A percentile compares a stretch with the other conserved stretches of the same genome.
Evolutionary conservation across 164 flowering plant species (phyloP).

Genomic region (Akebia trifoliata): DNA sequence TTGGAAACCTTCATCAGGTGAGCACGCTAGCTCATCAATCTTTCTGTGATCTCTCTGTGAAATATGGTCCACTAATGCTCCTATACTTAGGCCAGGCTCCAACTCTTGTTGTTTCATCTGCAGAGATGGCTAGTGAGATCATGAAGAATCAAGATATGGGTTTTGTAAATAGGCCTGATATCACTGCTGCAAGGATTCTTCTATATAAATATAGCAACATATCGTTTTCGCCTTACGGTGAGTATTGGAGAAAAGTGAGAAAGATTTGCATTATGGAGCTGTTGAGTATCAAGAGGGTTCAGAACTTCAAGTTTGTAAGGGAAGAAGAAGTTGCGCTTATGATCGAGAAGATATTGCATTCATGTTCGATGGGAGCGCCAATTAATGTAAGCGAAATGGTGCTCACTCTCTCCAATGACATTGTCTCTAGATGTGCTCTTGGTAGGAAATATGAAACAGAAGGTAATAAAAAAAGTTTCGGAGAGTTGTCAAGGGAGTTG

Average conservation of each 20-base stretch:
- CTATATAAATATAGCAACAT: slow-evolving; percentile 21
- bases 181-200: slow-evolving; percentile 14
- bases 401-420: not conserved
- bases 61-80: slow-evolving; percentile 41
- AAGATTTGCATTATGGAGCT: slow-evolving; percentile 35
- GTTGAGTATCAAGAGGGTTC: slow-evolving; percentile 28
- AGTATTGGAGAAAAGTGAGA: slow-evolving; percentile 19
- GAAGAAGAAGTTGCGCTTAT: slow-evolving; percentile 26
- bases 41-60: not conserved
- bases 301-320: slow-evolving; percentile 26
- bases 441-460: not conserved
- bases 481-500: not conserved
- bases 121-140: slow-evolving; percentile 15
- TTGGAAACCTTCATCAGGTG: not conserved
- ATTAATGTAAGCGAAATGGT: not conserved
- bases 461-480: not conserved
- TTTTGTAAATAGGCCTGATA: slow-evolving; percentile 24
- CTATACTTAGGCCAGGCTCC: slow-evolving; percentile 34
- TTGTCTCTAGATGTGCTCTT: not conserved
- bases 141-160: slow-evolving; percentile 33
- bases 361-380: too few species aligned
- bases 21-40: not conserved
- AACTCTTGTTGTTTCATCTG: slow-evolving; percentile 31
- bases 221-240: slow-evolving; percentile 31
- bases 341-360: not conserved